Conservation (phyloP, 192 early-diverging fungal species). For the Chytriomyces confervae region DNA sequence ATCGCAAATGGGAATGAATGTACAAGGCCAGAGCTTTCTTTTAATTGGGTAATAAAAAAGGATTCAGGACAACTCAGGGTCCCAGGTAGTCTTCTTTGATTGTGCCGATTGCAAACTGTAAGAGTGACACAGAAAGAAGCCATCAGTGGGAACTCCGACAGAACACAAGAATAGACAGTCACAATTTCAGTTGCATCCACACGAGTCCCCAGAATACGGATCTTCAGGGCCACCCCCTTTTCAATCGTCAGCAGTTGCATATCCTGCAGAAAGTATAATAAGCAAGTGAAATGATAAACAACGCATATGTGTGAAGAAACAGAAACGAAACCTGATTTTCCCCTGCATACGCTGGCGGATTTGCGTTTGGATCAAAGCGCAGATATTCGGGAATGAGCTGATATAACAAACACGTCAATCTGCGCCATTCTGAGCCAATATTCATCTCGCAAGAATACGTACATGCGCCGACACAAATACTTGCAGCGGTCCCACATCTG, state of each 20-base stretch:
- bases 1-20: too few species aligned
- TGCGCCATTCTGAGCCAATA: too few species aligned
- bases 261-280: conserved; percentile 27
- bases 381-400: conserved; percentile 87
- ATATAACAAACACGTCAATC: not conserved
- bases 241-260: conserved; percentile 68
- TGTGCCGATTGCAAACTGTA: conserved; percentile 89
- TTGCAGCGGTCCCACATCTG: conserved; percentile 90
- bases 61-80: not conserved
- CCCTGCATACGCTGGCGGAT: conserved; percentile 80
- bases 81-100: conserved; percentile 98
- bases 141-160: conserved; percentile 21
- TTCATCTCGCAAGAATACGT: conserved; percentile 19
- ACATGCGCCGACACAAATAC: conserved; percentile 88
- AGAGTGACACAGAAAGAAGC: not conserved
- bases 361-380: conserved; percentile 87
- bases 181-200: conserved; percentile 93
- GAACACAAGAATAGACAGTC: conserved; percentile 46
- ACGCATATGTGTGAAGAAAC: not conserved
- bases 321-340: conserved; percentile 67
- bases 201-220: conserved; percentile 89
- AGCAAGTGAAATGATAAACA: not conserved
- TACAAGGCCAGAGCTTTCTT: too few species aligned
- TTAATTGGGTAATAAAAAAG: too few species aligned
- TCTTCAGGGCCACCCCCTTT: conserved; percentile 82